These are phyloP conservation scores for Alloascoidea africana DNA, from an alignment of 805 yeast species.

Conservation along the genomic window DNA sequence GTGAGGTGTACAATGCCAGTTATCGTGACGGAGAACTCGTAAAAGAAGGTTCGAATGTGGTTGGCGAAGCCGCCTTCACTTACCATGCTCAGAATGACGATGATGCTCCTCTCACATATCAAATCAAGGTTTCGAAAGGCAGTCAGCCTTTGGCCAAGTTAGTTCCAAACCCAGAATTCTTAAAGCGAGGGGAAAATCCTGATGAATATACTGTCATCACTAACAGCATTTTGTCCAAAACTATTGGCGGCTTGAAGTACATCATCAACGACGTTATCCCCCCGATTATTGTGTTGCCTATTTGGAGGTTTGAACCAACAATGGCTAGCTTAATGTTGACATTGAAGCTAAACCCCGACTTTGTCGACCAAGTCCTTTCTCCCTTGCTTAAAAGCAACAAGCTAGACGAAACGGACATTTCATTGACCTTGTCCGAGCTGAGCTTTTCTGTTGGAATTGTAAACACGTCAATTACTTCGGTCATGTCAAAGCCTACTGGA, in stretches of 20 bases:
- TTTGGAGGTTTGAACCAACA: not conserved
- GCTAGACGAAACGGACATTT: not conserved
- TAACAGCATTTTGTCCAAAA: not conserved
- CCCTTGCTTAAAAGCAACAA: not conserved
- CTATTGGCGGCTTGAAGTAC: constrained; percentile 1
- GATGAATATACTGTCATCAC: not conserved
- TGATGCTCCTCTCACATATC: not conserved
- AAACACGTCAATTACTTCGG: not conserved
- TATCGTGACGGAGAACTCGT: not conserved
- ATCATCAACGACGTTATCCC: not conserved
- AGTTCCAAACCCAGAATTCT: not conserved
- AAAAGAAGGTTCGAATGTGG: not conserved
- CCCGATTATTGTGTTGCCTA: not conserved
- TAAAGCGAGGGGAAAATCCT: not conserved
- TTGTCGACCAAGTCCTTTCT: not conserved
- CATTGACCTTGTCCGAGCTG: constrained; percentile 1
- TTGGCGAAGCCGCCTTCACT: not conserved
- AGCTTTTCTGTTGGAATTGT: not conserved
- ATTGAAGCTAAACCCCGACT: not conserved
- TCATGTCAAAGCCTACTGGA: not conserved
- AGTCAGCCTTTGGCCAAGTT: too few species aligned
- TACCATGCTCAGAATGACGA: not conserved
- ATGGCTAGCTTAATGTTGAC: not conserved
- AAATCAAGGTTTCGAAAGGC: not conserved
- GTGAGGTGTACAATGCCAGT: not conserved